Base-by-base conservation (phyloP, 176 grass and related monocot genomes). In the Zizania latifolia region DNA sequence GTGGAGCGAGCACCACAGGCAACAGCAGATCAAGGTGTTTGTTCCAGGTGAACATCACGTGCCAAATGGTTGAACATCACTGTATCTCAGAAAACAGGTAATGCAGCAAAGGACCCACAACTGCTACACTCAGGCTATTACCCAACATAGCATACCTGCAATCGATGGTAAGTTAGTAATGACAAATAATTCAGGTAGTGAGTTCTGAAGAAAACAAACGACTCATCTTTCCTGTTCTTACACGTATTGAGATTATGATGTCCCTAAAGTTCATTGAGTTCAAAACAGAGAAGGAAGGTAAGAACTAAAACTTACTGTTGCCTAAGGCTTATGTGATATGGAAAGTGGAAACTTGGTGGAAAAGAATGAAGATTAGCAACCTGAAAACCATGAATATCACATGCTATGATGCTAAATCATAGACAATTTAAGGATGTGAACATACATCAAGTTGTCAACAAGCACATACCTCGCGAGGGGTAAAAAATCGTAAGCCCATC, bases 361-460 rank as follows among this genome's bases (percentile, higher is more conserved):
- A 98, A 94, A 53, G 82, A 92, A 80, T 98, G 94, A 68, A 98
- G 79, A 92, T 98, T 98, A 48, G 91, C 91, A 23, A 94, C 94
- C 94, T 98, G 84, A 89, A 85, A 92, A 54, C 53, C 8, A 83
- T 71, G 3, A 83, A 78, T 46, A 57, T 23, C 14, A 38, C 2
- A 64, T 58, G 60, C 37, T 22, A 53, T 53, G 48, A 9, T 19
- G 48, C 5, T 73, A 78, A 75, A 56, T 58, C 10, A 62, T 54
- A 59, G 15, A 22, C 14, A 33, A 37, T 10, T 16, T 4, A 39
- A 78, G 13, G 17, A 40, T 72, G 34, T 53, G 50, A 65, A 16
- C 43, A 32, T 12, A 67, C 29, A 71, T 69, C 29, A 78, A 74
- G 16, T 57, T 50, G 54, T 50, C 34, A 84, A 78, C 17, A 58